These are phyloP conservation scores for Spinacia oleracea DNA, from an alignment of 179 eudicot genomes.

Conservation along the genomic window DNA sequence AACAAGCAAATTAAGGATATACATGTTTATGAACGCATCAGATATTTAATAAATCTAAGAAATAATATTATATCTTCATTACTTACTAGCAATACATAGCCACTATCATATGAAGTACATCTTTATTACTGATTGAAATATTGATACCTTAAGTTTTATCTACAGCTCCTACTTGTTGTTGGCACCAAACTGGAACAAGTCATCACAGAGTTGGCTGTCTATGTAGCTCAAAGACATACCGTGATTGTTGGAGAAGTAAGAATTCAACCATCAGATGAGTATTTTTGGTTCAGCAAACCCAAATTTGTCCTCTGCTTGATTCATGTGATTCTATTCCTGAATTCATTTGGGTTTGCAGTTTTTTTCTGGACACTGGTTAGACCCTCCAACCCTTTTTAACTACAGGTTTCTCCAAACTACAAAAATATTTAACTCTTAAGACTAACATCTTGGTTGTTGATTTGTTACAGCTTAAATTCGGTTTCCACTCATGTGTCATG, in stretches of 20 bases:
- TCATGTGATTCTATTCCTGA: conserved; percentile 53
- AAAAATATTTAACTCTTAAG: too few species aligned
- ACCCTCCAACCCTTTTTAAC: background rate
- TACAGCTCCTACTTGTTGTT: conserved; percentile 51
- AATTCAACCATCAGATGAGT: conserved; percentile 54
- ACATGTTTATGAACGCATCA: background rate
- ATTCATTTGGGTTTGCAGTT: conserved; percentile 31
- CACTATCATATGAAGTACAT: background rate
- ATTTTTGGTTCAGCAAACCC: conserved; percentile 68
- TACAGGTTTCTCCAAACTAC: too few species aligned
- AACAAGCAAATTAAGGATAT: background rate
- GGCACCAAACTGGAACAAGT: conserved; percentile 64
- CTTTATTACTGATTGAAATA: background rate
- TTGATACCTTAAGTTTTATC: background rate
- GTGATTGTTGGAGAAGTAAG: conserved; percentile 53
- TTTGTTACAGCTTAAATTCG: conserved; percentile 24
- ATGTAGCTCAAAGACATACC: conserved; percentile 47
- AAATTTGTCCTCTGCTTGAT: conserved; percentile 49
- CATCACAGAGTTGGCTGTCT: conserved; percentile 61
- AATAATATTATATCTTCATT: background rate
- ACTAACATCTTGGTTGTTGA: background rate
- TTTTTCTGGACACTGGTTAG: conserved; percentile 37
- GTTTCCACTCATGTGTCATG: conserved; percentile 32
- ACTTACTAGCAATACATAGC: background rate
- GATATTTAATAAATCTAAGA: too few species aligned